Evolutionary conservation across 2,329 filamentous ascomycete genomes (phyloP).

Genomic region (Diaporthe capsici): DNA sequence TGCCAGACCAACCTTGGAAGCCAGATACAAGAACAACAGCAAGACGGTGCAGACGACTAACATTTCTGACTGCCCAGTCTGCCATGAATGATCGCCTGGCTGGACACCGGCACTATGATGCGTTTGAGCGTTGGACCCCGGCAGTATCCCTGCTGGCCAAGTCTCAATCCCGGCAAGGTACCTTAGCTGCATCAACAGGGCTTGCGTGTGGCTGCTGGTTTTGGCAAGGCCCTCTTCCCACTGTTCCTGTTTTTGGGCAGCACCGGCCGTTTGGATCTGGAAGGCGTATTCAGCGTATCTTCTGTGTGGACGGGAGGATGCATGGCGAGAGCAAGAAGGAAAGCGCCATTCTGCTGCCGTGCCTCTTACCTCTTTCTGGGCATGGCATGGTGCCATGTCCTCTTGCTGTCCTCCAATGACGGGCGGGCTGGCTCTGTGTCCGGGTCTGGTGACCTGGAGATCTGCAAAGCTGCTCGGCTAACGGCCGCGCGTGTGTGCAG

Average conservation of each 20-base stretch:
- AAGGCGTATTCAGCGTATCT: background rate
- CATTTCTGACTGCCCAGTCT: slow-evolving; percentile 2
- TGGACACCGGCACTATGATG: slow-evolving; percentile 32
- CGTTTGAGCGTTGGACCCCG: slow-evolving; percentile 2
- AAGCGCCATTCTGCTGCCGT: slow-evolving; percentile 21
- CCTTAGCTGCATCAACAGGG: background rate
- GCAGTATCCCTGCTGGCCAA: slow-evolving; percentile 27
- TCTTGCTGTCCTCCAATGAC: background rate
- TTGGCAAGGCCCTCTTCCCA: slow-evolving; percentile 17
- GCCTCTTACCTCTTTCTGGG: slow-evolving; percentile 5
- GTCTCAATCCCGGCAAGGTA: background rate
- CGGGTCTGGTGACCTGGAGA: slow-evolving; percentile 12
- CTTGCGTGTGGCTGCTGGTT: slow-evolving; percentile 14
- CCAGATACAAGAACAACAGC: background rate
- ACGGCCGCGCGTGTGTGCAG: background rate
- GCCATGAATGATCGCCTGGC: slow-evolving; percentile 24
- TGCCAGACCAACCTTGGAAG: background rate
- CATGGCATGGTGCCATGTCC: background rate
- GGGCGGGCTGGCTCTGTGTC: background rate
- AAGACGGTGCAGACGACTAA: background rate
- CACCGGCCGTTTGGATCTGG: background rate
- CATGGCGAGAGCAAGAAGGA: background rate
- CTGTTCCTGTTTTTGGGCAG: slow-evolving; percentile 28
- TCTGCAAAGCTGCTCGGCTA: slow-evolving; percentile 4
- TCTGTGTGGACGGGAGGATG: slow-evolving; percentile 11